Base-by-base conservation (phyloP, 2,329 filamentous ascomycete species). In the Colletotrichum filicis region DNA sequence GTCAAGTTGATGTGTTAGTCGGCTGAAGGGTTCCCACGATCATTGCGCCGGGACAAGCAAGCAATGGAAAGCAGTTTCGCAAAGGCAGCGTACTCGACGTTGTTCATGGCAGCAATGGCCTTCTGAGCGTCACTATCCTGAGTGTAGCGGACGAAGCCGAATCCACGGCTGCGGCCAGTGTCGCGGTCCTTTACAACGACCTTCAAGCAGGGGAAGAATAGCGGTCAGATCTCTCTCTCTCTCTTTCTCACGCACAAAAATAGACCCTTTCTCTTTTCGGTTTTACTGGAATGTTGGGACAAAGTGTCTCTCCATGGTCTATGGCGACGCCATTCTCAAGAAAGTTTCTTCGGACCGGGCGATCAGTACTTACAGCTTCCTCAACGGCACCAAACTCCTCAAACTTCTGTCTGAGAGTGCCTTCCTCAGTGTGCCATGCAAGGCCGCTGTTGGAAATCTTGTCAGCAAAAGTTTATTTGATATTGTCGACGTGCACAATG, bases 101-200 rank as follows among this genome's bases (percentile, higher is more conserved):
- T 95, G 87, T 97, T 96, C 94, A 97, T 95, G 76, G 87, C 86
- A 58, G 87, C 83, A 82, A 96, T 96, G 56, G 94, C 94, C 76
- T 89, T 88, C 79, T 95, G 91, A 75, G 94, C 94, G 83, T 95
- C 93, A 58, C 87, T 85, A 76, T 95, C 94, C 76, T 91, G 91
- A 64, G 90, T 86, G 85, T 96, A 99, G 78, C 95, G 94, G 76
- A 99, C 96, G 83, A 98, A 98, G 60, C 97, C 97, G 83, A 98
- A 99, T 74, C 97, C 97, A 83, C 97, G 94, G 88, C 95, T 98
- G 83, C 96, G 95, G 79, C 95, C 94, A 80, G 96, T 98, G 82
- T 98, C 96, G 80, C 95, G 94, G 84, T 99, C 96, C 87, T 98
- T 98, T 79, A 98, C 95, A 77, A 99, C 96, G 75, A 98, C 94